Evolutionary conservation across 2,329 filamentous ascomycete species (phyloP).

Genomic region (Colletotrichum nymphaeae): DNA sequence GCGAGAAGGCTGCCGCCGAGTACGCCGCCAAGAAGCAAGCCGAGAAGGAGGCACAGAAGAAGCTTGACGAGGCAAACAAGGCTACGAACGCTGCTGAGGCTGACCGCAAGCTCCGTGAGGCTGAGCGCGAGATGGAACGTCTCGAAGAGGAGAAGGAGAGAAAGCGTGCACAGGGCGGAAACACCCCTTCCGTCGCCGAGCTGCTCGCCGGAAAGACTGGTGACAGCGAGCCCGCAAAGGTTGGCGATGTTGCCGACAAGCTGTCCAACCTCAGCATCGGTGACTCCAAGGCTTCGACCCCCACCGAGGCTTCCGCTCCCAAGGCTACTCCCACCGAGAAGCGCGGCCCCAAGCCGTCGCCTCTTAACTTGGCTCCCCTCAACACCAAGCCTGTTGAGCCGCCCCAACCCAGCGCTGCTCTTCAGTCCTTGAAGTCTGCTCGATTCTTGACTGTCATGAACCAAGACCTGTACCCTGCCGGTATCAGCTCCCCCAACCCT

Average conservation of each 20-base stretch:
- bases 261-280: constrained; percentile 62
- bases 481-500: constrained; percentile 90
- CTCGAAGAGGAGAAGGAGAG: constrained; percentile 77
- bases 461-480: constrained; percentile 83
- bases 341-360: constrained; percentile 77
- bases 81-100: constrained; percentile 65
- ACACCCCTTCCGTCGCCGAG: constrained; percentile 63
- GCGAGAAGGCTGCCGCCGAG: constrained; percentile 57
- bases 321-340: constrained; percentile 71
- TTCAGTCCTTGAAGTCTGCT: constrained; percentile 92
- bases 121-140: constrained; percentile 78
- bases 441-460: constrained; percentile 86
- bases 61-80: constrained; percentile 60
- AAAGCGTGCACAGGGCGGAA: constrained; percentile 61
- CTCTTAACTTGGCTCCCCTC: constrained; percentile 85
- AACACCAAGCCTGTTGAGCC: constrained; percentile 90
- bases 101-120: constrained; percentile 76
- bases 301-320: constrained; percentile 56
- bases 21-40: constrained; percentile 56
- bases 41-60: constrained; percentile 58
- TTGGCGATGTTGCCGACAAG: constrained; percentile 58
- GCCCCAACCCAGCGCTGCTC: constrained; percentile 90
- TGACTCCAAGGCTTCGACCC: constrained; percentile 54
- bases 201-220: constrained; percentile 54
- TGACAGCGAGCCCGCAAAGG: constrained; percentile 47